Evolutionary conservation across 768 basidiomycete species (phyloP), one percentile per base, ranked within the genome.

Genomic region (Boletus coccyginus): DNA sequence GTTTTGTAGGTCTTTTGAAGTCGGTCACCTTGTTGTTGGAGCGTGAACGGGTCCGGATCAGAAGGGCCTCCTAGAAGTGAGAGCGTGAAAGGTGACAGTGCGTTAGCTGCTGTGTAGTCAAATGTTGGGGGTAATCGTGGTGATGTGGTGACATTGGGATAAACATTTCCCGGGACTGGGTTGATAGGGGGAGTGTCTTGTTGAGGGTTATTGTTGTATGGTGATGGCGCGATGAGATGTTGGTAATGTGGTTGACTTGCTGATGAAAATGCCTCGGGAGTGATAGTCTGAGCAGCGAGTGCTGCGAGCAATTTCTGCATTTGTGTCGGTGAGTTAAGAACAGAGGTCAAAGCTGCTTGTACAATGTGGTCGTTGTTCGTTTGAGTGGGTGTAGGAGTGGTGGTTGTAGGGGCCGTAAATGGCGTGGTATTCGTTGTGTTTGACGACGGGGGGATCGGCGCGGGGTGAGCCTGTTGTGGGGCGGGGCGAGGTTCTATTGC

Each of bases 1-100:
- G 75, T 78, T 46, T 76, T 80, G 77, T 88, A 91, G 1, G 79
- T 73, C 60, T 79, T 77, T 47, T 85, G 77, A 49, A 87, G 68
- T 33, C 76, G 70, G 2, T 77, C 74, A 0, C 73, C 70, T 56
- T 75, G 71, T 8, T 78, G 67, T 62, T 75, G 70, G 45, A 73
- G 62, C 35, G 64, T 54, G 14, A 74, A 63, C 9, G 74, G 69
- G 19, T 72, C 70, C 13, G 66, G 57, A 35, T 74, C 69, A 9
- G 73, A 61, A 10, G 68, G 53, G 35, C 8, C 52, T 3, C 57
- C 67, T 2, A 70, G 58, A 35, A 66, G 62, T 33, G 67, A 69
- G 19, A 66, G 66, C 9, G 59, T 57, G 41, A 62, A 66, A 43
- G 63, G 68, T 29, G 62, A 62, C 52, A 59, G 57, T n/a, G 59